These are phyloP conservation scores for Phoenix dactylifera DNA, from an alignment of 176 grass and related monocot species.

Conservation along the genomic window DNA sequence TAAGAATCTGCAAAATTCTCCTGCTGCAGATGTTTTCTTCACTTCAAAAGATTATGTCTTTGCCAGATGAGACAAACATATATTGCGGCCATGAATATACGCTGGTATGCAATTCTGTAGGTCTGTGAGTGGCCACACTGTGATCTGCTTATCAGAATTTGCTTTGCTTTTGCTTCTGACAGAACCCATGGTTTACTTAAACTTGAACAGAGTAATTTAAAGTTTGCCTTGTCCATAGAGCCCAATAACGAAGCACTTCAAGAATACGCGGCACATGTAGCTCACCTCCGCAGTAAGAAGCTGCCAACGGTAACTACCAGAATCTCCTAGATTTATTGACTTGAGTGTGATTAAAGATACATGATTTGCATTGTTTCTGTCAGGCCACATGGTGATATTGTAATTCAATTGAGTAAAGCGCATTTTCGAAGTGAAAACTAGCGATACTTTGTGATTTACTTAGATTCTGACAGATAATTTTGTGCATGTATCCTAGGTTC, in stretches of 20 bases:
- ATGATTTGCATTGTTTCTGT: too few relatives aligned
- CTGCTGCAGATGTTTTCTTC: conserved; percentile 83
- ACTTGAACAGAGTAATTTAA: conserved; percentile 56
- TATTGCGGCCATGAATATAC: conserved; percentile 99
- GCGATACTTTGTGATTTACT: too few relatives aligned
- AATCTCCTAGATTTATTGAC: background rate
- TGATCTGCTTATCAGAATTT: conserved; percentile 8
- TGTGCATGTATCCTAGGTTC: conserved; percentile 33
- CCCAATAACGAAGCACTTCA: conserved; percentile 82
- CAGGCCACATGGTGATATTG: too few relatives aligned
- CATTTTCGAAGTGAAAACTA: too few relatives aligned
- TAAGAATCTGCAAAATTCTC: conserved; percentile 5
- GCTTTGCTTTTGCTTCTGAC: conserved; percentile 19
- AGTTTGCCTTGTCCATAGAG: conserved; percentile 89
- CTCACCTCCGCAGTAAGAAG: conserved; percentile 64
- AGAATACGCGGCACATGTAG: conserved; percentile 64
- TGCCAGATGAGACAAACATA: conserved; percentile 78
- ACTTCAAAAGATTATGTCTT: conserved; percentile 64
- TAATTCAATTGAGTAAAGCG: too few relatives aligned
- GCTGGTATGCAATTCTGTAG: conserved; percentile 35
- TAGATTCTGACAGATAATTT: too few relatives aligned
- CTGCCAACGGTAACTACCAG: conserved; percentile 60
- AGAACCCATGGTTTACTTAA: too few relatives aligned
- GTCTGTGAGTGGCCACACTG: background rate
- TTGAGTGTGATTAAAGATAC: background rate